Percentiles rank a stretch among this genome's conserved stretches.
These are phyloP conservation scores for Cardamine chenopodiifolia DNA, from an alignment of 345 rosid species.

Conservation along the genomic window DNA sequence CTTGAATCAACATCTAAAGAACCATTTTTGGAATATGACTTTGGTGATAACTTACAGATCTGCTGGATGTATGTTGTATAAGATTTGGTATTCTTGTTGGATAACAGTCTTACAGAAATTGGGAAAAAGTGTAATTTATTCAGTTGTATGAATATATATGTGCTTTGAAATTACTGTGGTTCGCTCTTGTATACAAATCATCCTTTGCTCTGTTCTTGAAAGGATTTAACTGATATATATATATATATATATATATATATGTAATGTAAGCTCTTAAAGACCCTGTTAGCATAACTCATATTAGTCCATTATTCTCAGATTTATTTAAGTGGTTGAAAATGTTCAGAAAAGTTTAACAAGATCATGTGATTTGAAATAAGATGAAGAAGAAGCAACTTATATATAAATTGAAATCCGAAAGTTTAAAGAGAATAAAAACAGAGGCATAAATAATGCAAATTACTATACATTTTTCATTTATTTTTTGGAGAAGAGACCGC, in stretches of 20 bases:
- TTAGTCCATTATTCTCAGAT: slow-evolving; percentile 1
- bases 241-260: not conserved
- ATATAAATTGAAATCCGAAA: slow-evolving; percentile 25
- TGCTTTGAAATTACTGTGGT: slow-evolving; percentile 11
- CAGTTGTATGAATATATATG: slow-evolving; percentile 28
- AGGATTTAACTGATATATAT: not conserved
- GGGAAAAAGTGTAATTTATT: slow-evolving; percentile 30
- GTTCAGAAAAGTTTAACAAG: not conserved
- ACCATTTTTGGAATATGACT: slow-evolving; percentile 5
- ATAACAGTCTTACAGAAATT: slow-evolving; percentile 32
- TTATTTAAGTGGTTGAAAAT: slow-evolving; percentile 1
- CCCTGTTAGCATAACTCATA: slow-evolving; percentile 1
- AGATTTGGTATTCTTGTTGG: slow-evolving; percentile 30
- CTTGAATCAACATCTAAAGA: slow-evolving; percentile 8
- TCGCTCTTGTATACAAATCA: slow-evolving; percentile 19
- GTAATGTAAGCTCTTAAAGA: not conserved
- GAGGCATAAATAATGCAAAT: slow-evolving; percentile 18
- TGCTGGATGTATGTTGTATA: slow-evolving; percentile 21
- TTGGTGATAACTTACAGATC: slow-evolving; percentile 23
- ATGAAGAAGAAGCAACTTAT: slow-evolving; percentile 28
- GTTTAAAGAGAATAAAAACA: slow-evolving; percentile 21
- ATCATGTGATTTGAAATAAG: slow-evolving; percentile 23
- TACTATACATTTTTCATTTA: slow-evolving; percentile 17
- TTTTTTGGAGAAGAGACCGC: slow-evolving; percentile 66
- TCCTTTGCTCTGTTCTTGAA: not conserved